Evolutionary conservation across 495 filamentous ascomycete species (phyloP), one percentile per base, ranked within the genome.

Genomic region (Aspergillus ostianus): DNA sequence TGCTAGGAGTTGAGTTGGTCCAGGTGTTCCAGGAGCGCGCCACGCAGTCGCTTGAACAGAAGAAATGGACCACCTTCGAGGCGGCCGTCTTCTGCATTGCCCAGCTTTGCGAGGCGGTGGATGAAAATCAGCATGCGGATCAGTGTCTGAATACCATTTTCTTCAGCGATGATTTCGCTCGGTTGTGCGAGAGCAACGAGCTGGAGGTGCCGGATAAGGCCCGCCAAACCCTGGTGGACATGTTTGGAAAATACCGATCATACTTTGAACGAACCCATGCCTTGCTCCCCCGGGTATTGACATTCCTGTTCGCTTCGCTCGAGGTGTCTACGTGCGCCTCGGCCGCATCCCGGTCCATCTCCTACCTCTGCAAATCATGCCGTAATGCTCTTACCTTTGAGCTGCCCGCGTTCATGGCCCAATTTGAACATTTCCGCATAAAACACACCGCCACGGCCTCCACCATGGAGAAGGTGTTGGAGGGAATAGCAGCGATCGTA

Each of bases 401-500:
- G 67, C 80, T 95, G 15, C 81, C 80, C 15, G 82, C 85, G 0
- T 96, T 98, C 67, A 79, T 98, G 17, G 77, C 84, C 26, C 89
- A 94, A 66, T 92, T 92, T 64, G 79, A 85, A 57, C 71, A 82
- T 18, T 89, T 93, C 62, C 75, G 81, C 41, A 72, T 71, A 29
- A 84, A 82, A 53, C 78, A 80, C 23, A 83, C 80, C 4, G 80
- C 89, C 8, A 90, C 92, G 27, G 80, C 81, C 15, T 74, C 84
- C 26, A 88, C 87, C 0, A 93, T 96, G 76, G 90, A 94, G 63
- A 84, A 82, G 48, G 84, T 98, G 3, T 72, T 96, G 13, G 89
- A 90, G 58, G 91, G 87, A 8, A 93, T 97, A 55, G 85, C 92
- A 8, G 85, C 87, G 15, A 90, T 98, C 56, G 85, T 96, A 41